These are phyloP conservation scores for Leccinum ochraceum DNA, from an alignment of 768 basidiomycete species.

Conservation along the genomic window DNA sequence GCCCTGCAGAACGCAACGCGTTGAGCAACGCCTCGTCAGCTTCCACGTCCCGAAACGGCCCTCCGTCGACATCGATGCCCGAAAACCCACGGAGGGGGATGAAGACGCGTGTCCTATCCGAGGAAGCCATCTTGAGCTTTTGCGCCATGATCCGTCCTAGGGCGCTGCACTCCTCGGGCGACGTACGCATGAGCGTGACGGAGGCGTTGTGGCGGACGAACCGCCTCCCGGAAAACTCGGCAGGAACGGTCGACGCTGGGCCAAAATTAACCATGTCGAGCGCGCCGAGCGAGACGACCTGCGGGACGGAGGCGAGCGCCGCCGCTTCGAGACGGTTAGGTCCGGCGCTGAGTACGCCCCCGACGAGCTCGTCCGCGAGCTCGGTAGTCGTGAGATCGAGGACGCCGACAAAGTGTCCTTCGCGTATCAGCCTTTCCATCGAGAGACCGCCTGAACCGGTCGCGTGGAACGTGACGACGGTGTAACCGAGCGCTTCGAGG, in stretches of 20 bases:
- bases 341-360: constrained; percentile 31
- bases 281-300: constrained; percentile 34
- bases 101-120: constrained; percentile 22
- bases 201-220: constrained; percentile 29
- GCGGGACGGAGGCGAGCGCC: constrained; percentile 20
- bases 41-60: constrained; percentile 27
- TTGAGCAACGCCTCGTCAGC: constrained; percentile 26
- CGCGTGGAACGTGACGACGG: constrained; percentile 28
- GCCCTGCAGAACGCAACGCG: constrained; percentile 12
- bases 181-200: constrained; percentile 35
- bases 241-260: constrained; percentile 26
- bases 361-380: constrained; percentile 34
- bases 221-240: constrained; percentile 16
- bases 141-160: constrained; percentile 24
- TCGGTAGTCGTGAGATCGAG: constrained; percentile 36
- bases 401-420: constrained; percentile 28
- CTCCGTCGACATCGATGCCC: constrained; percentile 23
- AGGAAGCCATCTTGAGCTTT: constrained; percentile 21
- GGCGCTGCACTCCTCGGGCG: constrained; percentile 22
- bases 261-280: constrained; percentile 39
- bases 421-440: constrained; percentile 32
- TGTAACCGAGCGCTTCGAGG: constrained; percentile 27
- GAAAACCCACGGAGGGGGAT: constrained; percentile 31
- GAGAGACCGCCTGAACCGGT: constrained; percentile 31
- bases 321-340: constrained; percentile 31